Evolutionary conservation across 345 rosid species (phyloP), one percentile per base, ranked within the genome.

Genomic region (Odontarrhena argentea): DNA sequence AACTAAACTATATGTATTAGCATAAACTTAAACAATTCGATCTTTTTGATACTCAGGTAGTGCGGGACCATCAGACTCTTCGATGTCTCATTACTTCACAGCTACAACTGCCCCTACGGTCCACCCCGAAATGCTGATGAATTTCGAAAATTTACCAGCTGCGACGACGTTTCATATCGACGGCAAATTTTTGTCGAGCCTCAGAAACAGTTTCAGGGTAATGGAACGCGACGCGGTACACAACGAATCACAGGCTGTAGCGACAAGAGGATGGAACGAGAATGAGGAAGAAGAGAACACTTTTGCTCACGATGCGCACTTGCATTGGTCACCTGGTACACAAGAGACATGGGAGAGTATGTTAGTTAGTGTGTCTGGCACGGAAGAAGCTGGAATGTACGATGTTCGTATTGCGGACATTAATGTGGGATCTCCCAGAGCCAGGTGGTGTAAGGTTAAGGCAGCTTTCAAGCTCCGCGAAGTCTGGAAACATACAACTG

Each of bases 401-500:
- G 51, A 71, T 59, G 63, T 74, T 50, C 73, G 36, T 55, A 5
- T 76, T 40, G 71, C 47, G 8, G 70, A 65, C 38, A 62, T 60
- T 4, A 28, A 28, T 8, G 50, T 37, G 48, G 64, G 77, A 43
- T 71, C 72, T 34, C 79, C 84, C 0, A 85, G 68, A 71, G 88
- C 74, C 7, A 67, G 84, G 13, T 88, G 98, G 98, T 79, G 86
- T 63, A 86, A 85, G 82, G 68, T 90, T 18, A 72, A 88, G 51
- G 92, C 97, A 13, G 92, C 83, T 3, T 36, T 88, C 11, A 81
- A 70, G 42, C 50, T 70, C 67, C 32, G 68, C 12, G 79, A 78
- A 4, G 54, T 84, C 1, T 40, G 73, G 76, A 69, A 76, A 64
- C 22, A 26, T 22, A 45, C 74, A 47, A 32, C 47, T 10, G 71